A percentile compares a stretch with the other conserved stretches of the same genome.
Evolutionary conservation across 768 basidiomycete species (phyloP).

Genomic region (Jaapia argillacea): DNA sequence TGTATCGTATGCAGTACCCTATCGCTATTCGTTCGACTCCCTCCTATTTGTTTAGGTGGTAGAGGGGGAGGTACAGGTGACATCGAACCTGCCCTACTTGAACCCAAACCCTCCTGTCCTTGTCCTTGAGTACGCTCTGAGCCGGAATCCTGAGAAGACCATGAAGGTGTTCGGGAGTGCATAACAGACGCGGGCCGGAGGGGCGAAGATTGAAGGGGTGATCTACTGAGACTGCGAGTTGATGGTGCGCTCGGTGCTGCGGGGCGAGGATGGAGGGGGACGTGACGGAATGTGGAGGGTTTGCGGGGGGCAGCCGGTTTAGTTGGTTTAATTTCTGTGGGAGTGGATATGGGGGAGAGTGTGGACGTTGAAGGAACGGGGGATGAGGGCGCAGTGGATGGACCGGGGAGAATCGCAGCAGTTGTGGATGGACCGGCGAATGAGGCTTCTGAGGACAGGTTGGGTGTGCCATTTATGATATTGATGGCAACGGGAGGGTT

Average conservation of each 20-base stretch:
- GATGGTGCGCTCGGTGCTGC: too few species aligned
- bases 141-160: slow-evolving; percentile 17
- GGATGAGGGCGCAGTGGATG: slow-evolving; percentile 6
- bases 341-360: too few species aligned
- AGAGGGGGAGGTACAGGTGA: too few species aligned
- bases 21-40: neutral
- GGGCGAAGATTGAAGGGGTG: slow-evolving; percentile 22
- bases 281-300: slow-evolving; percentile 42
- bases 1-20: neutral
- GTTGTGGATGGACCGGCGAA: slow-evolving; percentile 10
- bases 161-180: slow-evolving; percentile 16
- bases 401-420: neutral
- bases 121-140: too few species aligned
- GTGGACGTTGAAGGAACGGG: slow-evolving; percentile 3
- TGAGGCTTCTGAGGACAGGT: slow-evolving; percentile 4
- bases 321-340: too few species aligned
- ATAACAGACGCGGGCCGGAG: slow-evolving; percentile 19
- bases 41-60: too few species aligned
- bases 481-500: too few species aligned
- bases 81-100: too few species aligned
- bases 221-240: slow-evolving; percentile 11
- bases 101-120: too few species aligned
- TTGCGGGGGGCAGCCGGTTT: slow-evolving; percentile 23
- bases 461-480: too few species aligned
- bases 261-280: too few species aligned